Conservation (phyloP, 306 rosid genomes). For the Crataegus laevigata region DNA sequence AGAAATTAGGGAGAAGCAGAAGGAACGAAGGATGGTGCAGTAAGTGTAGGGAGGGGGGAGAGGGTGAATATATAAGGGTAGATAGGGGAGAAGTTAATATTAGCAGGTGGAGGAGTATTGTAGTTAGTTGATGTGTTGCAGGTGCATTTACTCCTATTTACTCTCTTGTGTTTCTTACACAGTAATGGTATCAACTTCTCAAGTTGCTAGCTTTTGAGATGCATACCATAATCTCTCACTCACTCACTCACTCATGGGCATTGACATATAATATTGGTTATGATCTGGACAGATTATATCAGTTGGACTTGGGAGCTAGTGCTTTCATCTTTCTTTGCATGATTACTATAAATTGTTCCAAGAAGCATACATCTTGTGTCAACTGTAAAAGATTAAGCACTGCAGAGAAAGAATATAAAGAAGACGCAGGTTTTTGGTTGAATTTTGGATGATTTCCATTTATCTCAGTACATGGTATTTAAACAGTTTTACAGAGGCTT, state of each 20-base stretch:
- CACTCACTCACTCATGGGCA: not conserved
- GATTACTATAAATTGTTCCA: not conserved
- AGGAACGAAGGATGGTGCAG: constrained; percentile 5
- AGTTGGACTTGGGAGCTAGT: not conserved
- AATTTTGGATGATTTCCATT: too few relatives aligned
- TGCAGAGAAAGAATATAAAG: too few relatives aligned
- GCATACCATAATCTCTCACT: not conserved
- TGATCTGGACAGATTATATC: not conserved
- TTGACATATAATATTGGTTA: constrained; percentile 1
- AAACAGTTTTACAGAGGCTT: too few relatives aligned
- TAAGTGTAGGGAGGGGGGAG: constrained; percentile 17
- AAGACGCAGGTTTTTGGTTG: too few relatives aligned
- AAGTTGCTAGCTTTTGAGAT: constrained; percentile 7
- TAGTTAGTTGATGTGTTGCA: constrained; percentile 67
- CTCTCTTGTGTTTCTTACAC: constrained; percentile 20
- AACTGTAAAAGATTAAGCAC: too few relatives aligned
- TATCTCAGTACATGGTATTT: too few relatives aligned
- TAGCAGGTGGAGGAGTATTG: constrained; percentile 55
- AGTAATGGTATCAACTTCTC: constrained; percentile 1
- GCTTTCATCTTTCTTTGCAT: not conserved
- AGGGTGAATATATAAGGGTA: constrained; percentile 32
- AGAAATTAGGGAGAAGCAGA: not conserved
- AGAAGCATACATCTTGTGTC: not conserved
- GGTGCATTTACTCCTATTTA: constrained; percentile 63
- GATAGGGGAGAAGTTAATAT: constrained; percentile 52